Percentiles rank a stretch among this genome's conserved stretches.
Conservation (phyloP, 257 asterid species). For the Plantago major region DNA sequence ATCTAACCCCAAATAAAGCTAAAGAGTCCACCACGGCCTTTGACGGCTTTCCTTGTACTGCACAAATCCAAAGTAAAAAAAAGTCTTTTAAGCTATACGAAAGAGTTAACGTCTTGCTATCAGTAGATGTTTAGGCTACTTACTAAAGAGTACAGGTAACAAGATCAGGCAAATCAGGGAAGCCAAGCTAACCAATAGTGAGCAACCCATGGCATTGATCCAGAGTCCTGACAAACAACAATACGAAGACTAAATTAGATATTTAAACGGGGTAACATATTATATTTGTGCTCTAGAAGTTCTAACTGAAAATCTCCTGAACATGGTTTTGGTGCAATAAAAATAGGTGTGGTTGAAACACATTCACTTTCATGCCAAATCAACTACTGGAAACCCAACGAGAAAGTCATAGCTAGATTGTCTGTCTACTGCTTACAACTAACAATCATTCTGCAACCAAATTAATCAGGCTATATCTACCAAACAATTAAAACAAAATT, state of each 20-base stretch:
- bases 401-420: no score
- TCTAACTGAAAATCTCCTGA: background rate
- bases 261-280: background rate
- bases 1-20: constrained; percentile 90
- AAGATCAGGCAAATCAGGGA: constrained; percentile 90
- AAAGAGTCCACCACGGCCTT: constrained; percentile 77
- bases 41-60: constrained; percentile 94
- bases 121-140: constrained; percentile 33
- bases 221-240: constrained; percentile 64
- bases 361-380: no score
- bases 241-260: constrained; percentile 8
- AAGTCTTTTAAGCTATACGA: constrained; percentile 19
- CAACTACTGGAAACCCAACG: no score
- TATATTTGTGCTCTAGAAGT: background rate
- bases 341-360: no score
- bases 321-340: no score
- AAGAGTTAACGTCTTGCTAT: constrained; percentile 13
- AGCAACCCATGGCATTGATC: constrained; percentile 90
- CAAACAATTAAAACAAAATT: no score
- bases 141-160: constrained; percentile 80
- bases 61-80: constrained; percentile 28
- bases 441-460: no score
- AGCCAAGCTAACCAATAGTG: constrained; percentile 97
- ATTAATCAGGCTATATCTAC: no score
- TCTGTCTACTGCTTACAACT: no score